Percentiles rank a stretch among this genome's conserved stretches.
These are phyloP conservation scores for Aristolochia fimbriata DNA, from an alignment of 164 flowering plant genomes.

Conservation along the genomic window DNA sequence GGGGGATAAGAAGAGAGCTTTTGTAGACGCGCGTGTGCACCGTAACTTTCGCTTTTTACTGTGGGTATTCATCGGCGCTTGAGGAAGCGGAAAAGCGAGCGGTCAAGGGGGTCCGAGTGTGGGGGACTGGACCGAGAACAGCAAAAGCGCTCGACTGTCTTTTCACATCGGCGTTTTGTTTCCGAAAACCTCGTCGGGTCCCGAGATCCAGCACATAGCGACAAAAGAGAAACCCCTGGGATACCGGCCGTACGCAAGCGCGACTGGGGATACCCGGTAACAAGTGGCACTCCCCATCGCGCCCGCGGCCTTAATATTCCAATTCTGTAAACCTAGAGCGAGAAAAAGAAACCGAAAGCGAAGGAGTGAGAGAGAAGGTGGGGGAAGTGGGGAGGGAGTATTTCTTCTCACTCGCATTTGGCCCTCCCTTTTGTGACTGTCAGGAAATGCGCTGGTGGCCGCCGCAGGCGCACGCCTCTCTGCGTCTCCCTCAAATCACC, in stretches of 20 bases:
- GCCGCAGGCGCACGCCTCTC: neutral
- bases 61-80: too few relatives aligned
- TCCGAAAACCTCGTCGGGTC: neutral
- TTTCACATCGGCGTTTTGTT: conserved; percentile 5
- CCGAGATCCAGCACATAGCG: neutral
- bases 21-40: too few relatives aligned
- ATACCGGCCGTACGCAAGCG: neutral
- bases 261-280: too few relatives aligned
- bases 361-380: neutral
- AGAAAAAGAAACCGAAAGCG: neutral
- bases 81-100: neutral
- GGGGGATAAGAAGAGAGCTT: too few relatives aligned
- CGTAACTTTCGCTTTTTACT: too few relatives aligned
- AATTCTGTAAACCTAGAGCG: too few relatives aligned
- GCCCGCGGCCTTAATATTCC: too few relatives aligned
- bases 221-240: neutral
- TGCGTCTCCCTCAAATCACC: neutral
- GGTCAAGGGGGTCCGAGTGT: too few relatives aligned
- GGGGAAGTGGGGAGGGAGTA: neutral
- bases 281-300: too few relatives aligned
- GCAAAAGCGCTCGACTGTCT: conserved; percentile 3
- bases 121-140: neutral
- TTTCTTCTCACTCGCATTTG: neutral
- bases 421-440: neutral
- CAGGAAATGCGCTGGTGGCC: conserved; percentile 10